Evolutionary conservation across 768 basidiomycete genomes (phyloP), one percentile per base, ranked within the genome.

Genomic region (Lactifluus echinatus): DNA sequence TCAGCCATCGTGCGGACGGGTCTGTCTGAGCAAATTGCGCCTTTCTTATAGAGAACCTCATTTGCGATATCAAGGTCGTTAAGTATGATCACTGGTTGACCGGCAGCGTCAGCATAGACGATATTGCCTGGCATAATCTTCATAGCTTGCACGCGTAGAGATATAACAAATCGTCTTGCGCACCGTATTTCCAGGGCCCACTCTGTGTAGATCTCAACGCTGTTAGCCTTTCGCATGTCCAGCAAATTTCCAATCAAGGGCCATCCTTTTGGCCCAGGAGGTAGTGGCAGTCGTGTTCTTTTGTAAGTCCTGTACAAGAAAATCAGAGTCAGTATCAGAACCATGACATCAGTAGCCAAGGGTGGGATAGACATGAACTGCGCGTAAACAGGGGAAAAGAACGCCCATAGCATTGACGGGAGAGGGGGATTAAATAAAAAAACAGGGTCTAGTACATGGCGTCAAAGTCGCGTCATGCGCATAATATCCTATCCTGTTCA

Each of bases 161-260:
- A 23, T 4, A 26, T 31, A 17, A n/a, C 24, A 15, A n/a, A 37
- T 14, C 19, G n/a, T 7, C 15, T 14, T 2, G 34, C 53, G 43
- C 2, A 47, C 53, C 53, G 19, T 54, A 54, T n/a, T 43, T 43
- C 23, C 4, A n/a, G 24, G 10, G 34, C 36, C 53, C 53, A 54
- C 14, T 54, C 21, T 11, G 33, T n/a, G 33, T 45, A 54, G 21
- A 26, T 39, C 45, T 54, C 11, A 4, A 2, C 23, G n/a, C 33
- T 10, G 12, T 46, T 36, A 17, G 39, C 1, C 10, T 6, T 17
- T 2, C 43, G 53, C 24, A 54, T 26, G 23, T 54, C 53, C 21
- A 54, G 31, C 17, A 54, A 15, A 4, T 54, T 54, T 34, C 53
- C 53, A 21, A 54, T 37, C 3, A 54, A 29, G 6, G 53, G 53